A percentile compares a stretch with the other conserved stretches of the same genome.
Conservation (phyloP, 1,284 basidiomycete species). For the Mycena sp. region DNA sequence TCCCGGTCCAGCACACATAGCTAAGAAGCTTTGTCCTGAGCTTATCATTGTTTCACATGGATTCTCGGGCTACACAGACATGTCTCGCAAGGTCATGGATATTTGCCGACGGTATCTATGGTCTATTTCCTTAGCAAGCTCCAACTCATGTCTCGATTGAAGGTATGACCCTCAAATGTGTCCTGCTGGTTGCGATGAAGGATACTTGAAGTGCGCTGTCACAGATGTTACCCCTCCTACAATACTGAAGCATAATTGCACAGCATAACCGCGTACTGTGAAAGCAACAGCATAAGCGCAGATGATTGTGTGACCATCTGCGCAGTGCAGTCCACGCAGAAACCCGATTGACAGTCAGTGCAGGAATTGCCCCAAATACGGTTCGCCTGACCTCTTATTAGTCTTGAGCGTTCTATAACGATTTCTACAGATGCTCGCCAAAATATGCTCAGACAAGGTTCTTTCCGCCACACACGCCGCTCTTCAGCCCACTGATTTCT, state of each 20-base stretch:
- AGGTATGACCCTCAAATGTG: conserved; percentile 85
- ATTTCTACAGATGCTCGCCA: conserved; percentile 74
- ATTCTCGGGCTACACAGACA: conserved; percentile 75
- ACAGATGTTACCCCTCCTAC: neutral
- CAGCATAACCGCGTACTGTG: conserved; percentile 84
- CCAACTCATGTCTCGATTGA: neutral
- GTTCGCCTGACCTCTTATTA: conserved; percentile 46
- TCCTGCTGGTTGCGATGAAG: conserved; percentile 89
- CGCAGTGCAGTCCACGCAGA: conserved; percentile 75
- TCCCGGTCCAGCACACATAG: conserved; percentile 75
- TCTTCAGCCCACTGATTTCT: neutral
- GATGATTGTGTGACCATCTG: conserved; percentile 81
- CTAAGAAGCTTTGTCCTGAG: conserved; percentile 92
- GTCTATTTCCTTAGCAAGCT: neutral
- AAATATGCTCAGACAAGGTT: conserved; percentile 94
- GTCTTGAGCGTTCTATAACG: conserved; percentile 29
- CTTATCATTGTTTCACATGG: conserved; percentile 80
- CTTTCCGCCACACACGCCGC: neutral
- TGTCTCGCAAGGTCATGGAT: conserved; percentile 74
- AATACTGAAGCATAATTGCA: conserved; percentile 1
- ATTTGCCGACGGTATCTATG: conserved; percentile 58
- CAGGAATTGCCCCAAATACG: conserved; percentile 92
- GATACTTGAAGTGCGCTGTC: conserved; percentile 80
- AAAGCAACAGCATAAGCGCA: conserved; percentile 68
- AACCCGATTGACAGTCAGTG: conserved; percentile 91